Percentiles rank a stretch among this genome's conserved stretches.
phyloP scores from a whole-genome alignment of 2,329 filamentous ascomycete genomes.

The Cercospora citrullina region DNA sequence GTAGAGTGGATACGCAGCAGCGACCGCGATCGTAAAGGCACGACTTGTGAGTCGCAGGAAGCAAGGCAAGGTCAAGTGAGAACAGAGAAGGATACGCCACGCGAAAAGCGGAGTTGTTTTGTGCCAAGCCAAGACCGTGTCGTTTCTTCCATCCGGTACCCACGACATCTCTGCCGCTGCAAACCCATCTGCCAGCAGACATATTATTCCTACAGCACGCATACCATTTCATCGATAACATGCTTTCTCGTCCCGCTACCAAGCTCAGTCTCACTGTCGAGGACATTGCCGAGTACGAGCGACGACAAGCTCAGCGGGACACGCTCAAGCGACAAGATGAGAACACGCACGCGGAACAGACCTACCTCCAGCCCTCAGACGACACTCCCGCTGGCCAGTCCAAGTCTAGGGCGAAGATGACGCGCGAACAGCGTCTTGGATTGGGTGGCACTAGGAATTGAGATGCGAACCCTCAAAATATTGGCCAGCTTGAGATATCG shows the following conservation, averaged over 20 bases:
- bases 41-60: not conserved
- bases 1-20: not conserved
- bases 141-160: not conserved
- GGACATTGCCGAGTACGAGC: constrained; percentile 38
- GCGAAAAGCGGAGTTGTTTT: not conserved
- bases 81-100: not conserved
- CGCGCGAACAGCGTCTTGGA: constrained; percentile 36
- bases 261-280: constrained; percentile 40
- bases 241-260: constrained; percentile 41
- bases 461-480: not conserved
- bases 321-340: constrained; percentile 28
- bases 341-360: constrained; percentile 22
- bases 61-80: not conserved
- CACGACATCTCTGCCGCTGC: not conserved
- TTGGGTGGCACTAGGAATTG: constrained; percentile 25
- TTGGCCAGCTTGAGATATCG: not conserved
- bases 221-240: constrained; percentile 12
- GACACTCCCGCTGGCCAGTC: constrained; percentile 30
- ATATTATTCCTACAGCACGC: not conserved
- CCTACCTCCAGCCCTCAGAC: constrained; percentile 25
- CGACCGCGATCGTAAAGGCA: not conserved
- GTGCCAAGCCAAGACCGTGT: not conserved
- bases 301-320: constrained; percentile 35
- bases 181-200: not conserved
- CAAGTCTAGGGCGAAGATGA: constrained; percentile 31